Base-by-base conservation (phyloP, 441 rosid genomes). In the Populus hybrid region DNA sequence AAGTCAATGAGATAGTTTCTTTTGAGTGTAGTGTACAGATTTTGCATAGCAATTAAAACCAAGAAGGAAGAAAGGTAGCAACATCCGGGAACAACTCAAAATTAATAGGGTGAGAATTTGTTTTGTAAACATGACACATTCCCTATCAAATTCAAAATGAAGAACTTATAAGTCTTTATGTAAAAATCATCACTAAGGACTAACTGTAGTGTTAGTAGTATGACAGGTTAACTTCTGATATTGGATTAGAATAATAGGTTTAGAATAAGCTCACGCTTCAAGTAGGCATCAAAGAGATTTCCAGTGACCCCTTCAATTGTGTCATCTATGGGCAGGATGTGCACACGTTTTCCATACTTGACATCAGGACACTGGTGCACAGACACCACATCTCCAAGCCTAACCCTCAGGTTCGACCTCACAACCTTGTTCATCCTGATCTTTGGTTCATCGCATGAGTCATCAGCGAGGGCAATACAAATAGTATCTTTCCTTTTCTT, bases 301-400 rank as follows among this genome's bases (percentile, higher is more conserved):
- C 99, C 99, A 72, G 97, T 92, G 50, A 93, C 92, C 32, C 98
- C 99, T 85, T 94, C 97, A 76, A 95, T 87, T 0, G 97, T 87
- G 84, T 95, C 99, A 88, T 93, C 99, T 4, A 95, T 82, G 2
- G 95, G 98, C 77, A 94, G 86, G 70, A 92, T 91, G 86, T 94
- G 98, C 21, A 91, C 95, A 74, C 98, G 95, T 83, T 91, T 90
- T 34, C 94, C 97, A 76, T 91, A 93, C 74, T 92, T 92, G 57
- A 92, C 95, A 88, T 91, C 98, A 21, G 94, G 89, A 80, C 97
- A 92, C 68, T 92, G 98, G 66, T 93, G 98, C 77, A 92, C 92
- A 66, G 98, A 93, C 42, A 93, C 90, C 71, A 92, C 98, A 83
- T 93, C 98, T 74, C 98, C 97, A 34, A 93, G 95, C 79, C 98